Evolutionary conservation across 306 rosid species (phyloP), one percentile per base, ranked within the genome.

Genomic region (Astragalus glycyphyllos): DNA sequence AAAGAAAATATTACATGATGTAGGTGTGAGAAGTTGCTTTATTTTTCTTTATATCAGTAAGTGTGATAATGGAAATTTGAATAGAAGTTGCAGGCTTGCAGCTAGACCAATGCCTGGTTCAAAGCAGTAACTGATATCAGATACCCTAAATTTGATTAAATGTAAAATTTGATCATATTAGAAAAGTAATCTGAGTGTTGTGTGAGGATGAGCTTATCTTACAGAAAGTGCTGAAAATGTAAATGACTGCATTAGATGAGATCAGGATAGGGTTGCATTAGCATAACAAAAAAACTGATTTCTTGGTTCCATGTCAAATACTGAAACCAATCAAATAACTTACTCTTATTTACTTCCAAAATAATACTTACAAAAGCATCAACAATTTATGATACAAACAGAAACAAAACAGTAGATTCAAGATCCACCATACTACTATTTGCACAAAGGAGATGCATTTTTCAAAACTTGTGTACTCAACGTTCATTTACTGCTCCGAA

Each of bases 1-100:
- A 74, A 64, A 45, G 12, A 42, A 59, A 65, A 23, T 59, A 80
- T 81, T 72, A 83, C 86, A 49, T 86, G 77, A 66, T 87, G 85
- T 41, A 78, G 83, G 74, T 37, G 23, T 46, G 15, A 17, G 44
- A 57, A 37, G 14, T 58, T 58, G 58, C 37, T 32, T 46, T 47
- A 23, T 35, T 46, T 47, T 67, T 29, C 61, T 66, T 7, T 49
- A 13, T 17, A 20, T 45, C 56, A 23, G 42, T 67, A 48, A 26
- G 8, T 47, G 60, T 10, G 2, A 75, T 35, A 38, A 8, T 67
- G 44, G 11, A 40, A 50, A 76, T 76, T 58, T 68, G 15, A 48
- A 40, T 40, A 9, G 7, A 59, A 47, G 46, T 58, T 23, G 54
- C 37, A 20, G 46, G 56, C 46, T 58, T 23, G 54, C 37, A 20